Conservation (phyloP, 495 filamentous ascomycete species). For the Penicillium coffeae region DNA sequence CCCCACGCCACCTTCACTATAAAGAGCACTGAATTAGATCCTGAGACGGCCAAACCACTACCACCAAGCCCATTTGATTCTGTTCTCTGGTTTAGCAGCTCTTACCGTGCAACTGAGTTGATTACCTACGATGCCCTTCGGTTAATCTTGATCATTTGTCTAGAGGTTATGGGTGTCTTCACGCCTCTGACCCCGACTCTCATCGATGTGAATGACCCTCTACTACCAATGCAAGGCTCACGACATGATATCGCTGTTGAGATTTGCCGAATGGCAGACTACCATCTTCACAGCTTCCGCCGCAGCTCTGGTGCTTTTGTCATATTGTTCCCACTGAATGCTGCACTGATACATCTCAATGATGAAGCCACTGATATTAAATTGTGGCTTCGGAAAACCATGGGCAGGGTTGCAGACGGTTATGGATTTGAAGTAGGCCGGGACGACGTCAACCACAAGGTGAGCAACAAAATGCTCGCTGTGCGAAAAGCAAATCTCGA, state of each 20-base stretch:
- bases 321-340: constrained; percentile 18
- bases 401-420: constrained; percentile 11
- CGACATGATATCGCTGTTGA: constrained; percentile 16
- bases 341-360: constrained; percentile 12
- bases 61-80: constrained; percentile 15
- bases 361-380: background rate
- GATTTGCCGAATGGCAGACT: constrained; percentile 18
- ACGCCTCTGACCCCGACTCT: background rate
- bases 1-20: constrained; percentile 7
- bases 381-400: constrained; percentile 11
- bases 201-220: constrained; percentile 7
- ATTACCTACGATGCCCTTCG: constrained; percentile 11
- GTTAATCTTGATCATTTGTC: constrained; percentile 6
- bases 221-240: constrained; percentile 16
- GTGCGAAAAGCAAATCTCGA: background rate
- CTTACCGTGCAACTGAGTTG: constrained; percentile 12
- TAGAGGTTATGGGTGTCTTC: constrained; percentile 5
- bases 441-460: constrained; percentile 4
- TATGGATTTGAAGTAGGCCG: constrained; percentile 20
- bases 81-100: constrained; percentile 12
- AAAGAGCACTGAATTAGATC: background rate
- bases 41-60: background rate
- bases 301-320: constrained; percentile 14
- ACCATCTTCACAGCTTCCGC: constrained; percentile 10
- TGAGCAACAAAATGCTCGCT: background rate